Evolutionary conservation across 2,329 filamentous ascomycete species (phyloP).

Genomic region (Pestalotiopsis sp.): DNA sequence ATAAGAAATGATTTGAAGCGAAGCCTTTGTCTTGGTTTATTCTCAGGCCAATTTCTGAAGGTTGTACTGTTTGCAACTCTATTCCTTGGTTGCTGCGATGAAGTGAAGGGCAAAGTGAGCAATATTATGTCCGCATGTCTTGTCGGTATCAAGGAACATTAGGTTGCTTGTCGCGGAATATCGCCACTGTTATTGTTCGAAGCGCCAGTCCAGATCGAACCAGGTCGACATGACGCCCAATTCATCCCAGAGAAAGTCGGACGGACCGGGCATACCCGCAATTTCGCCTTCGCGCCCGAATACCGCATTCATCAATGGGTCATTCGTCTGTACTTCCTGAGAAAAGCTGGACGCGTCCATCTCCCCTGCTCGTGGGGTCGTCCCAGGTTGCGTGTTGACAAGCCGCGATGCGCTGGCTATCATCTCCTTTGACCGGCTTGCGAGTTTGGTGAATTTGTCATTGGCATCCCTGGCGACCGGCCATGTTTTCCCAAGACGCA

Average conservation of each 20-base stretch:
- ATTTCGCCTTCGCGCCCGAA: not conserved
- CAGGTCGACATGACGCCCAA: constrained; percentile 5
- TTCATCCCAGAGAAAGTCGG: not conserved
- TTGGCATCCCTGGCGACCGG: constrained; percentile 12
- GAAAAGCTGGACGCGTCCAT: not conserved
- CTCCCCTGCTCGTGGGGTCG: not conserved
- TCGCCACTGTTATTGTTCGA: not conserved
- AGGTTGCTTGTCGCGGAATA: too few species aligned
- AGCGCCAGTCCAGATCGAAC: constrained; percentile 3
- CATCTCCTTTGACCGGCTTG: not conserved
- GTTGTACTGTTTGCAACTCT: too few species aligned
- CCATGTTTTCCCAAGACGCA: constrained; percentile 11
- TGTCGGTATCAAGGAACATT: too few species aligned
- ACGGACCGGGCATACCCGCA: not conserved
- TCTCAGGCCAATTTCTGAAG: too few species aligned
- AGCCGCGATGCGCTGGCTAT: not conserved
- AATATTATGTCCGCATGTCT: too few species aligned
- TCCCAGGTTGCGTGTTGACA: not conserved
- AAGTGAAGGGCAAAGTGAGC: too few species aligned
- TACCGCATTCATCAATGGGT: not conserved
- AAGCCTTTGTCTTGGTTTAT: not conserved
- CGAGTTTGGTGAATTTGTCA: constrained; percentile 9
- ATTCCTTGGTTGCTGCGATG: too few species aligned
- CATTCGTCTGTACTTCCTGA: not conserved
- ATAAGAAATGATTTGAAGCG: not conserved